Percentiles rank a stretch among this genome's conserved stretches.
These are phyloP conservation scores for Dactylis glomerata DNA, from an alignment of 176 grass and related monocot genomes.

Conservation along the genomic window DNA sequence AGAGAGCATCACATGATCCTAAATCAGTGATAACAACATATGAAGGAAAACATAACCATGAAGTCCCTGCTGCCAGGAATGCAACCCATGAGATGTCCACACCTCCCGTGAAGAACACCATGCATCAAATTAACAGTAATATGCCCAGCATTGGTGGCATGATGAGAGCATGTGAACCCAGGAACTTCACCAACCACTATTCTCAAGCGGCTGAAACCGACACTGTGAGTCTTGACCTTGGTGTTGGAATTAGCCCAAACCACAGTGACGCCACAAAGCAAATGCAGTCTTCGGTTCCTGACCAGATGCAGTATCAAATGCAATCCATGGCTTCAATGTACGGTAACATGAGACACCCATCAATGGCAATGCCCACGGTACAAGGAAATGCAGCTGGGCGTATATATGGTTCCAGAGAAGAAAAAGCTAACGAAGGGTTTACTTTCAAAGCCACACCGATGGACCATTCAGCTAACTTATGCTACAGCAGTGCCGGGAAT, in stretches of 20 bases:
- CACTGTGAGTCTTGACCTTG: conserved; percentile 84
- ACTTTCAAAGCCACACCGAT: conserved; percentile 76
- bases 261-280: conserved; percentile 47
- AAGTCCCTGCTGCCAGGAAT: conserved; percentile 86
- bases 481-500: conserved; percentile 81
- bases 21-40: conserved; percentile 99
- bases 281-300: conserved; percentile 30
- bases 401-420: conserved; percentile 57
- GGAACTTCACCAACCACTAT: conserved; percentile 51
- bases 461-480: conserved; percentile 77
- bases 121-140: conserved; percentile 41
- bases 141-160: conserved; percentile 50
- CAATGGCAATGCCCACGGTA: conserved; percentile 40
- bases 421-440: conserved; percentile 59
- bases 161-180: conserved; percentile 60
- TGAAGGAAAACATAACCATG: conserved; percentile 99
- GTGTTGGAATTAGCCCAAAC: conserved; percentile 85
- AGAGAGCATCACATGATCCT: conserved; percentile 97
- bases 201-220: conserved; percentile 50
- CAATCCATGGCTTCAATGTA: conserved; percentile 47
- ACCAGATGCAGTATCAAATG: conserved; percentile 69
- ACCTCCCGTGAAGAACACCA: conserved; percentile 30
- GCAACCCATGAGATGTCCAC: conserved; percentile 51
- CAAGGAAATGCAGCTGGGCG: conserved; percentile 41
- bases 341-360: conserved; percentile 34